Evolutionary conservation across 2,329 filamentous ascomycete species (phyloP).

Genomic region (Aspergillus latus): DNA sequence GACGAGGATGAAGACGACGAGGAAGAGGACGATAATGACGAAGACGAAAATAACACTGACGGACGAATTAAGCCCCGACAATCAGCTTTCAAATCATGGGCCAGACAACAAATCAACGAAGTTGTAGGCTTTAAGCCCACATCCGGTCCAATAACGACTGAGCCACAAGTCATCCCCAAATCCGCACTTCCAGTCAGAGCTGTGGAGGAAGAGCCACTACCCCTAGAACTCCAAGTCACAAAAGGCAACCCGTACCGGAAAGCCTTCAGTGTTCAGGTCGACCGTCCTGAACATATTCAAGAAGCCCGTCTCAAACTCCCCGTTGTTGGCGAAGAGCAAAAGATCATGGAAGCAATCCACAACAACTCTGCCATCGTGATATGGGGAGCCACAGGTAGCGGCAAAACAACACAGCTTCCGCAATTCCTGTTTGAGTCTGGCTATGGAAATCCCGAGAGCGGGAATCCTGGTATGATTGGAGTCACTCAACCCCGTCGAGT

Average conservation of each 20-base stretch:
- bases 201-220: constrained; percentile 42
- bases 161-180: constrained; percentile 32
- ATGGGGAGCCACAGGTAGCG: constrained; percentile 92
- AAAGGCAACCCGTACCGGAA: constrained; percentile 59
- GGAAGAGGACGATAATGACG: constrained; percentile 34
- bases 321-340: constrained; percentile 92
- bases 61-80: constrained; percentile 35
- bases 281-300: constrained; percentile 71
- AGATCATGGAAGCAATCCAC: constrained; percentile 96
- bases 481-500: constrained; percentile 94
- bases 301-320: constrained; percentile 75
- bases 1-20: constrained; percentile 23
- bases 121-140: constrained; percentile 68
- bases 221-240: constrained; percentile 40
- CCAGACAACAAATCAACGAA: constrained; percentile 79
- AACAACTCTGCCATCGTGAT: constrained; percentile 87
- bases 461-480: constrained; percentile 88
- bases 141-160: constrained; percentile 30
- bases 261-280: constrained; percentile 71
- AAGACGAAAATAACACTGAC: constrained; percentile 29
- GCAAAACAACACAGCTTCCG: constrained; percentile 95
- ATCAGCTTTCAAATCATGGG: constrained; percentile 92
- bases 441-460: constrained; percentile 74
- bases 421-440: constrained; percentile 95
- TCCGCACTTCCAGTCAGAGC: constrained; percentile 35